Conservation (phyloP, 2,329 filamentous ascomycete species). For the Rutstroemia sp. region DNA sequence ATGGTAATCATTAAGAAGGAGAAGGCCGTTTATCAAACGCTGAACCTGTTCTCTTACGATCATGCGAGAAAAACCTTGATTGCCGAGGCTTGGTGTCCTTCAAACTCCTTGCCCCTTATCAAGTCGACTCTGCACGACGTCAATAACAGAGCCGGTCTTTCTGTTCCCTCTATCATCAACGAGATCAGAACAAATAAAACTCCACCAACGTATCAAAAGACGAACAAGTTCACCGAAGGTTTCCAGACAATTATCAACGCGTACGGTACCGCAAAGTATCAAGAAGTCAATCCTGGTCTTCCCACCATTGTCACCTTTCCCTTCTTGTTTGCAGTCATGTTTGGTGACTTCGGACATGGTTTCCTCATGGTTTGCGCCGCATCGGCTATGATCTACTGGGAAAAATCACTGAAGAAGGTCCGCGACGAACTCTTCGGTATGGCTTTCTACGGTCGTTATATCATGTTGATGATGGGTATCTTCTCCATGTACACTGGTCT, state of each 20-base stretch:
- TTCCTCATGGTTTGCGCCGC: conserved; percentile 80
- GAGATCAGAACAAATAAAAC: conserved; percentile 96
- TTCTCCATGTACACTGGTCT: conserved; percentile 97
- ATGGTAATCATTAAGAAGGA: conserved; percentile 98
- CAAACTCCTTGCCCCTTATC: conserved; percentile 80
- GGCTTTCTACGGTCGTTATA: conserved; percentile 98
- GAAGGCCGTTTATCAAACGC: conserved; percentile 91
- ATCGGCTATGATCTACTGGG: conserved; percentile 91
- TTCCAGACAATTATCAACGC: conserved; percentile 99
- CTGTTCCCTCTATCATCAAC: conserved; percentile 98
- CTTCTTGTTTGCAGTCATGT: conserved; percentile 99
- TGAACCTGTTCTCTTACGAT: conserved; percentile 96
- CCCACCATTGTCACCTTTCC: conserved; percentile 97
- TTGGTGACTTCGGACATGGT: conserved; percentile 94
- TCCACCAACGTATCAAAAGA: conserved; percentile 93
- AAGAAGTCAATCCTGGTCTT: conserved; percentile 91
- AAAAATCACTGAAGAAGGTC: conserved; percentile 88
- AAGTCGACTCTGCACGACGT: conserved; percentile 93
- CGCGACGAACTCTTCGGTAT: conserved; percentile 91
- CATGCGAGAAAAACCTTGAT: conserved; percentile 92
- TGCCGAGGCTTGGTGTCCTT: conserved; percentile 95
- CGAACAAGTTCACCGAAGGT: conserved; percentile 95
- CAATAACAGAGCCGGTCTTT: conserved; percentile 88
- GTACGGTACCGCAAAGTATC: conserved; percentile 95
- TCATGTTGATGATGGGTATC: conserved; percentile 94